Evolutionary conservation across 805 yeast species (phyloP), one percentile per base, ranked within the genome.

Genomic region (Sugiyamaella qingdaonensis): DNA sequence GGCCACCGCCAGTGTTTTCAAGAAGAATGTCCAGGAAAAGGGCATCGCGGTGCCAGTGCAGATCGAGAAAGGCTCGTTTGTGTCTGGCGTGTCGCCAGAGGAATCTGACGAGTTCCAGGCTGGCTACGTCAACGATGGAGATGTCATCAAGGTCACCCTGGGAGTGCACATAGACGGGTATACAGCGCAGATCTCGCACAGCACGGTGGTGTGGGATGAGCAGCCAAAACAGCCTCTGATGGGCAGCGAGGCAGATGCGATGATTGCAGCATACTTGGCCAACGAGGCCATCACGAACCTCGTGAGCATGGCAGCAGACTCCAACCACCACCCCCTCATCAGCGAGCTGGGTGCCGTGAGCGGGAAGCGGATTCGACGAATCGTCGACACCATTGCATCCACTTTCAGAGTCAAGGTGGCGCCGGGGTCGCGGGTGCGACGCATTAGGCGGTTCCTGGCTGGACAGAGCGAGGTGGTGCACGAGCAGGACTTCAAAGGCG

Each of bases 141-240:
- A 94, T 68, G 77, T 91, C 46, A 88, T 88, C 33, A 91, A 92
- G 57, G 78, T 94, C 54, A 75, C 86, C 10, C 76, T 92, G 29
- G 99, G 97, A 47, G 91, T 86, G 55, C 97, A 94, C 59, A 81
- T 94, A 61, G 99, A 94, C 70, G 99, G 99, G 52, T 94, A 91
- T 73, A 87, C 97, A 10, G 83, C 96, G 1, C 81, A 82, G 67
- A 82, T 81, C 10, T 82, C 95, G 29, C 99, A 94, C 70, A 91
- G 97, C 1, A 94, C 90, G 31, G 82, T 90, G 51, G 58, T 65
- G 16, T 63, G 61, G 29, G 95, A 95, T 49, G 60, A 55, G 9
- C 84, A 82, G 35, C 75, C 68, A 54, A 68, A 71, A 27, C 94
- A 89, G 34, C 98, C 99, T 11, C 75, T 87, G 54, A 74, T 86